Base-by-base conservation (phyloP, 306 rosid genomes). In the Fagus sylvatica region DNA sequence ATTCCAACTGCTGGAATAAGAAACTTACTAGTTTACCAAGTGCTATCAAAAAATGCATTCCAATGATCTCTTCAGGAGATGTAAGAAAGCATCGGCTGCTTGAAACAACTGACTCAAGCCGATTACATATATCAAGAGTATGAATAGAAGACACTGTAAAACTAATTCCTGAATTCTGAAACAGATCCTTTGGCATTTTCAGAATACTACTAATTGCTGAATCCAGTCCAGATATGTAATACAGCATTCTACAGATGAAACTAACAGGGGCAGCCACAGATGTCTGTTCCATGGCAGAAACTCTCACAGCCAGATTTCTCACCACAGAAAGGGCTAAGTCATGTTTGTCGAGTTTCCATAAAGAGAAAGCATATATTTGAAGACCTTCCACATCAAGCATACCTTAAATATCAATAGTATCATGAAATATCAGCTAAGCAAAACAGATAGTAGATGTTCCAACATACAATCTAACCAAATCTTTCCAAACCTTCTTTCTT, bases 11-110 rank as follows among this genome's bases (percentile, higher is more conserved):
- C 53, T 28, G 64, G 74, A 62, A 19, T 40, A 57, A 75, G 57
- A 70, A 78, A 77, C 81, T 79, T 87, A 94, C 98, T 83, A 94
- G 81, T 90, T 91, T 94, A 87, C 96, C 87, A 54, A 94, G 94
- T 3, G 94, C 97, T 76, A 89, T 76, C 74, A 94, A 84, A 82
- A 79, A 79, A 84, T 90, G 94, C 97, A 94, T 92, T 79, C 70
- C 82, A 53, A 88, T 80, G 49, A 88, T 88, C 74, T 94, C 98
- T 80, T 90, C 96, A 48, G 84, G 80, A 82, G 88, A 84, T 67
- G 77, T 87, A 71, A 94, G 88, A 79, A 60, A 80, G 53, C 48
- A 36, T 72, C 76, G 86, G 78, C 90, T 82, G 84, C 88, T 88
- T 68, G 88, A 83, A 79, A 92, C 88, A 69, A 89, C 79, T 64